A percentile compares a stretch with the other conserved stretches of the same genome.
Evolutionary conservation across 202 grass and related monocot species (phyloP).

Genomic region (Tripidium arundinaceum): DNA sequence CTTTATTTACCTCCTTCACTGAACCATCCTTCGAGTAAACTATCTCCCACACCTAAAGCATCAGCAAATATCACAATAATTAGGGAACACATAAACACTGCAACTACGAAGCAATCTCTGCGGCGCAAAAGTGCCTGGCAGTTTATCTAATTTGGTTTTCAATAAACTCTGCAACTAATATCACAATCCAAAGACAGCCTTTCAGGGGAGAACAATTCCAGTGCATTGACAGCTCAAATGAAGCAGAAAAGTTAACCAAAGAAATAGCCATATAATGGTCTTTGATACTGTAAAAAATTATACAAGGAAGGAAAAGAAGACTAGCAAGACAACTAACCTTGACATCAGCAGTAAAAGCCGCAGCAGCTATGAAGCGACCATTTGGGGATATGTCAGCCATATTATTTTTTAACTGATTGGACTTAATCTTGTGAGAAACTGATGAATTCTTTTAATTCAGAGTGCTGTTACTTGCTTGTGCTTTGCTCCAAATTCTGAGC

Average conservation of each 20-base stretch:
- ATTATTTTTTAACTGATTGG: slow-evolving; percentile 97
- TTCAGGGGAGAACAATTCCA: neutral
- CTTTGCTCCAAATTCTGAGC: slow-evolving; percentile 77
- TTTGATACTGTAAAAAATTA: neutral
- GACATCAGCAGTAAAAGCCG: slow-evolving; percentile 96
- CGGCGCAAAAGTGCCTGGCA: neutral
- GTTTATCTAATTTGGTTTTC: neutral
- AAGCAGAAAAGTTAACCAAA: neutral
- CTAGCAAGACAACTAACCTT: slow-evolving; percentile 50
- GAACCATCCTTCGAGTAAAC: slow-evolving; percentile 91
- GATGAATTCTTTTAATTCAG: slow-evolving; percentile 36
- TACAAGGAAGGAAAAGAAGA: neutral
- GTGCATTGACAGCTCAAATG: neutral
- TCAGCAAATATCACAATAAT: slow-evolving; percentile 24
- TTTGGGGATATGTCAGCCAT: slow-evolving; percentile 95
- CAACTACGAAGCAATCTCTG: neutral
- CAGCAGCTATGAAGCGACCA: slow-evolving; percentile 90
- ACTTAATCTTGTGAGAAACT: neutral
- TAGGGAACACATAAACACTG: neutral
- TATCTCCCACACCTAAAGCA: slow-evolving; percentile 90
- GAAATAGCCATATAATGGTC: neutral
- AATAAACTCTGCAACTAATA: neutral
- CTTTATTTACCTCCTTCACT: slow-evolving; percentile 85
- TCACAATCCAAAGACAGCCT: neutral
- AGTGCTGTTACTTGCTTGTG: slow-evolving; percentile 88